Evolutionary conservation across 163 green algal species (phyloP).

Genomic region (Scenedesmus sp.): DNA sequence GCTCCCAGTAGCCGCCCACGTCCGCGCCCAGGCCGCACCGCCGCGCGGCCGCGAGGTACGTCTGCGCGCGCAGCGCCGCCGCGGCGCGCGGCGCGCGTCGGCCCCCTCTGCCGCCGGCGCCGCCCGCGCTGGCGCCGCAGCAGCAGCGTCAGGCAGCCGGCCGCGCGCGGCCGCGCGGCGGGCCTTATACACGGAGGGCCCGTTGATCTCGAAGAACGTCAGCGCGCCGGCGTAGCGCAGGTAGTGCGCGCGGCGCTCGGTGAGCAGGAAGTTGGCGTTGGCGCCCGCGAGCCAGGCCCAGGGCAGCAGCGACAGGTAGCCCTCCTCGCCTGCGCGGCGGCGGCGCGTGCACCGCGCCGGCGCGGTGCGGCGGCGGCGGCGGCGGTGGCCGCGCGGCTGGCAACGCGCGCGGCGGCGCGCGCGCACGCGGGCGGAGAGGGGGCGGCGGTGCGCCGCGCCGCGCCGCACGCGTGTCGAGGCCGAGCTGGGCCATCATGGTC

Average conservation of each 20-base stretch:
- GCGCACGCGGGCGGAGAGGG: too few relatives aligned
- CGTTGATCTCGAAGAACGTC: constrained; percentile 68
- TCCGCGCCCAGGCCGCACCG: constrained; percentile 54
- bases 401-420: too few relatives aligned
- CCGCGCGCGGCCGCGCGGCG: neutral
- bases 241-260: constrained; percentile 65
- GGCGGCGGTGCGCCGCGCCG: too few relatives aligned
- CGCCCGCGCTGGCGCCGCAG: too few relatives aligned
- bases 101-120: too few relatives aligned
- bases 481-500: constrained; percentile 67
- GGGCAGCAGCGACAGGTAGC: constrained; percentile 66
- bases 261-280: constrained; percentile 76
- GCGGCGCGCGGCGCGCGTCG: too few relatives aligned
- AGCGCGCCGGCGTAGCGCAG: constrained; percentile 66
- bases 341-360: too few relatives aligned
- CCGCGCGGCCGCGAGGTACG: constrained; percentile 57
- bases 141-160: neutral
- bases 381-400: too few relatives aligned
- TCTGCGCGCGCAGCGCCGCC: constrained; percentile 33
- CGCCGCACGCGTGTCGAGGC: constrained; percentile 46
- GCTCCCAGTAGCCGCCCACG: constrained; percentile 46
- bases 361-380: too few relatives aligned
- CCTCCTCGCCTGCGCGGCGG: constrained; percentile 50
- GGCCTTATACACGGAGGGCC: constrained; percentile 41
- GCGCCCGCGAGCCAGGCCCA: constrained; percentile 64